Evolutionary conservation across 805 yeast genomes (phyloP).

Genomic region (Ogataea wickerhamii): DNA sequence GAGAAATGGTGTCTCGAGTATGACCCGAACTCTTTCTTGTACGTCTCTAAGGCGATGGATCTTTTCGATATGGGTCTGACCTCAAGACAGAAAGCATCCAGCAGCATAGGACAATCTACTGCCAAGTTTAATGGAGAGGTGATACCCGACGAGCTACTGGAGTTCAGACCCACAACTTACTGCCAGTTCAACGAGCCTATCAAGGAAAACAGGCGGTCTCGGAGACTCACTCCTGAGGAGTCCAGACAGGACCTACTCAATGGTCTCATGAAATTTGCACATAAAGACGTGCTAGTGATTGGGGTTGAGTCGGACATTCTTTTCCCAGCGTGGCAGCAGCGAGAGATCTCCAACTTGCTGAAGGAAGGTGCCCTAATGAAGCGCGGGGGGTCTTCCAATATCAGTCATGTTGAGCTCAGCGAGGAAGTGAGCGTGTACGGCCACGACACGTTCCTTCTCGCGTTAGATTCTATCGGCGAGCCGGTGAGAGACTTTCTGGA

Average conservation of each 20-base stretch:
- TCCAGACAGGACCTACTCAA: conserved; percentile 55
- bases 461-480: conserved; percentile 73
- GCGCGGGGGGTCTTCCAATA: conserved; percentile 37
- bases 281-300: conserved; percentile 67
- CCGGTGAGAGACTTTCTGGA: conserved; percentile 63
- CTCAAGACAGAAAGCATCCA: conserved; percentile 43
- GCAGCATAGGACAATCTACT: conserved; percentile 39
- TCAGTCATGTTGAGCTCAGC: conserved; percentile 70
- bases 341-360: conserved; percentile 68
- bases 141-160: conserved; percentile 24
- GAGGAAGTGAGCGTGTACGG: conserved; percentile 79
- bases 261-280: conserved; percentile 62
- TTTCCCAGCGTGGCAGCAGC: conserved; percentile 94
- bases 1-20: conserved; percentile 89
- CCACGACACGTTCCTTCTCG: conserved; percentile 85
- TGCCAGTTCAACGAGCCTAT: conserved; percentile 47
- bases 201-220: conserved; percentile 45
- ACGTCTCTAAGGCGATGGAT: conserved; percentile 93
- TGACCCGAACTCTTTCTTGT: conserved; percentile 85
- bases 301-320: conserved; percentile 93
- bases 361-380: conserved; percentile 31
- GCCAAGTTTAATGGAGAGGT: conserved; percentile 27
- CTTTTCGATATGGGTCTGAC: conserved; percentile 70
- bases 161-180: conserved; percentile 28
- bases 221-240: conserved; percentile 50